Evolutionary conservation across 2,329 filamentous ascomycete species (phyloP), one percentile per base, ranked within the genome.

Genomic region (Monilinia fructicola): DNA sequence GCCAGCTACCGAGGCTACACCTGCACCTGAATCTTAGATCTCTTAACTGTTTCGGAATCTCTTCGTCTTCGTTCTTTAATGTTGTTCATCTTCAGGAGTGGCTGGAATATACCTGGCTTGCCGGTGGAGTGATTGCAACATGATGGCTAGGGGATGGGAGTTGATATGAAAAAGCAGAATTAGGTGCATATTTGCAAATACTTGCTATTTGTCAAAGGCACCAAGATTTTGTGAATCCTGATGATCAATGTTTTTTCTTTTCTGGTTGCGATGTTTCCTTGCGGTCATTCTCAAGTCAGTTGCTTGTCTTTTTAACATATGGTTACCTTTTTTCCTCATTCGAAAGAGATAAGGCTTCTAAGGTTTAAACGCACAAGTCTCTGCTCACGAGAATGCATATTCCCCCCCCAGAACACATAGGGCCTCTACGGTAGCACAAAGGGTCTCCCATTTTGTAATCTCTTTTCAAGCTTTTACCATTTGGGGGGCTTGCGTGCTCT

Each of bases 11-110:
- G 71, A 74, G 58, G 69, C 71, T 67, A 71, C 70, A 76, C 80
- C 77, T 70, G 82, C 84, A 70, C 78, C 84, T 72, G 80, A 81
- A 78, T 86, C 84, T 72, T 86, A 87, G 82, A 81, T 76, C 64
- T 73, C 64, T 65, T 65, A 35, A 44, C 69, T 68, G 69, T 71
- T 71, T 75, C 76, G 73, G 69, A 70, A 71, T 73, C 74, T 76
- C 75, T 74, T 77, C 76, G 70, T 77, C 76, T 77, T 76, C 72
- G 74, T 78, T 78, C 77, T 75, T 73, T 72, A 74, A 73, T 73
- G 73, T 73, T 74, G 73, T 74, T 72, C 70, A 73, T 70, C 71
- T 74, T 74, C 71, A 73, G 70, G 73, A 72, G 69, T 69, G 68
- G 72, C 70, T 73, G 70, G 72, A 70, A 73, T 71, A 65, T 65